Percentiles rank a stretch among this genome's conserved stretches.
Evolutionary conservation across 2,329 filamentous ascomycete genomes (phyloP).

Genomic region (Catunica adiposa): DNA sequence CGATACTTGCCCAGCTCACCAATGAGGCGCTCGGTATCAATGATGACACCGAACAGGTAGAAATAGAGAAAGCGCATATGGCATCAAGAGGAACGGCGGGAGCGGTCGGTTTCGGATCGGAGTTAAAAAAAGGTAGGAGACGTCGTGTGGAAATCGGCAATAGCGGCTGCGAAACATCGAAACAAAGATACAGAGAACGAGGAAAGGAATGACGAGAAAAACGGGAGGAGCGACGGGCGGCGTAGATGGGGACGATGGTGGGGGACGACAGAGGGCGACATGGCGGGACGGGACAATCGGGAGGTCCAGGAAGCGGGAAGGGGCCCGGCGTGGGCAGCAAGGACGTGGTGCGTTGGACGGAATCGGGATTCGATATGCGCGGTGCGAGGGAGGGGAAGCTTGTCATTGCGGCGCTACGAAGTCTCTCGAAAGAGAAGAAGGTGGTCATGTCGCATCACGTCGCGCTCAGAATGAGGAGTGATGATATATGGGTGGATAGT

Average conservation of each 20-base stretch:
- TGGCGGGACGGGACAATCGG: not conserved
- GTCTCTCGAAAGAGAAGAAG: not conserved
- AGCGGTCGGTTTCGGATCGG: not conserved
- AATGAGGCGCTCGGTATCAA: not conserved
- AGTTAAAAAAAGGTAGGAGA: not conserved
- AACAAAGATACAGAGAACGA: conserved; percentile 14
- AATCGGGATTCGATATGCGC: conserved; percentile 19
- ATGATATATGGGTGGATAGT: not conserved
- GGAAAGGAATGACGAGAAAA: conserved; percentile 3
- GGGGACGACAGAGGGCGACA: not conserved
- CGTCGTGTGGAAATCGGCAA: not conserved
- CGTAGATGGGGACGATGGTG: conserved; percentile 3
- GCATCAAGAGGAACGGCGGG: not conserved
- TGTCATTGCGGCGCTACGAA: conserved; percentile 17
- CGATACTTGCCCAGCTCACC: conserved; percentile 13
- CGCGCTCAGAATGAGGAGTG: not conserved
- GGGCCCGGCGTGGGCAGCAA: not conserved
- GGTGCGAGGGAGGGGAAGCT: conserved; percentile 5
- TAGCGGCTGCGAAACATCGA: not conserved
- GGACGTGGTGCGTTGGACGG: conserved; percentile 16
- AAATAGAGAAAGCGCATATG: no score
- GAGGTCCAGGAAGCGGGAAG: not conserved
- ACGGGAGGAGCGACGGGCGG: conserved; percentile 17
- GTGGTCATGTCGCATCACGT: conserved; percentile 2
- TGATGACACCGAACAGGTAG: no score